Evolutionary conservation across 345 rosid genomes (phyloP), one percentile per base, ranked within the genome.

Genomic region (Odontarrhena argentea): DNA sequence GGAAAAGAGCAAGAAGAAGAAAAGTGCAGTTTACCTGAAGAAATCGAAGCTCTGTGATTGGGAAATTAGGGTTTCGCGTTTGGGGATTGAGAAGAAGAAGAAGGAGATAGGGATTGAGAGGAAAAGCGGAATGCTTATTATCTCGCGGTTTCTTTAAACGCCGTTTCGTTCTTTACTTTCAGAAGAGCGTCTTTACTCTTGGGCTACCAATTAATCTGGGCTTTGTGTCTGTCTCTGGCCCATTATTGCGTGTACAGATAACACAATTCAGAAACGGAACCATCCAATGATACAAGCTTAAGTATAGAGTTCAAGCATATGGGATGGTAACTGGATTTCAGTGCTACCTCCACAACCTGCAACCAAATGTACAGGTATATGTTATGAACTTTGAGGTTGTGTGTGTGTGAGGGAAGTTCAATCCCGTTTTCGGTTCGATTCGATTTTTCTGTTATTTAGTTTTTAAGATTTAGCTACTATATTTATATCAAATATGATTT

Each of bases 61-160:
- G 59, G 47, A 57, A 49, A 48, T 64, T 64, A 72, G 70, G 65
- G 76, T 55, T 72, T 72, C 65, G 53, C 46, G 45, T 45, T 54
- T 46, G 41, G 61, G 49, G 68, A 70, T 52, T 38, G 25, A 50
- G 45, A 63, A 22, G 38, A 52, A 41, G 44, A 35, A 4, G 18
- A 45, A n/a, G 34, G 40, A 14, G 58, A 50, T 51, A 55, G 53
- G 28, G 36, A 18, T 42, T 43, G 5, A 14, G 52, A 63, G 36
- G 25, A 26, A 25, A 24, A 7, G 56, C 4, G 68, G 48, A 40
- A 63, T 47, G 50, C 18, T 6, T 60, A 47, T 41, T 7, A 11
- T 25, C 9, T 61, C 55, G 49, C 68, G 49, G 68, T 54, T 36
- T 36, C 68, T 70, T 35, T 35, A 53, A 45, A 53, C 68, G 56